Conservation (phyloP, 129 eudicot genomes). For the Chrysanthemum lavandulifolium region DNA sequence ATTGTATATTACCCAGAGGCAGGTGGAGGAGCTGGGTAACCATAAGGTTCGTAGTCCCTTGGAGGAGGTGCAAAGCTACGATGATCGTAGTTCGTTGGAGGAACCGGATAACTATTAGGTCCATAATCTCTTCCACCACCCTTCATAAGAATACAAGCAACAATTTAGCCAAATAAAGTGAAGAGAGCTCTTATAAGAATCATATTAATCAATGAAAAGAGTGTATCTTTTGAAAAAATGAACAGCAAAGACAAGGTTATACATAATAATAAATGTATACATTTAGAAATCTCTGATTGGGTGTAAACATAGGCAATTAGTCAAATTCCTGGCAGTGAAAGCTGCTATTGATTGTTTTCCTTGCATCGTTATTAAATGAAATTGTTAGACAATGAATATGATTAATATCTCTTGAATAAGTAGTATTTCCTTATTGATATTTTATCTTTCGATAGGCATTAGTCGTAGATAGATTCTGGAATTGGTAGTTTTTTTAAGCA, state of each 20-base stretch:
- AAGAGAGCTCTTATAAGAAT: not conserved
- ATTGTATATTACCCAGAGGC: constrained; percentile 43
- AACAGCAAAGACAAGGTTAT: constrained; percentile 1
- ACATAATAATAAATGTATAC: not conserved
- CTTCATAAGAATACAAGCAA: constrained; percentile 29
- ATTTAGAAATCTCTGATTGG: not conserved
- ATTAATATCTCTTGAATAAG: too few species aligned
- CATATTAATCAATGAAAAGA: not conserved
- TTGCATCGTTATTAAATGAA: not conserved
- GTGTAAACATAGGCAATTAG: not conserved
- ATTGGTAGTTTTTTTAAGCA: too few species aligned
- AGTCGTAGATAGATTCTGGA: too few species aligned
- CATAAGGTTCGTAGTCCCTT: constrained; percentile 29
- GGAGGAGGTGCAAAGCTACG: constrained; percentile 30
- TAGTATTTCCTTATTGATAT: too few species aligned
- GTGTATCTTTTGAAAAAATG: not conserved
- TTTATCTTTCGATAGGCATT: too few species aligned
- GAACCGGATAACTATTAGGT: constrained; percentile 45
- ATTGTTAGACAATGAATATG: too few species aligned
- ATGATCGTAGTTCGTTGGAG: constrained; percentile 29
- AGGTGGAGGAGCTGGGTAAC: constrained; percentile 34
- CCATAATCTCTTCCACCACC: constrained; percentile 50
- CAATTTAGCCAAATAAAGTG: constrained; percentile 15
- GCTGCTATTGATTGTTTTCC: not conserved
- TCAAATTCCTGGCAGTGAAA: not conserved